Evolutionary conservation across 1,139 yeast species (phyloP).

Genomic region (Yamadazyma oceani): DNA sequence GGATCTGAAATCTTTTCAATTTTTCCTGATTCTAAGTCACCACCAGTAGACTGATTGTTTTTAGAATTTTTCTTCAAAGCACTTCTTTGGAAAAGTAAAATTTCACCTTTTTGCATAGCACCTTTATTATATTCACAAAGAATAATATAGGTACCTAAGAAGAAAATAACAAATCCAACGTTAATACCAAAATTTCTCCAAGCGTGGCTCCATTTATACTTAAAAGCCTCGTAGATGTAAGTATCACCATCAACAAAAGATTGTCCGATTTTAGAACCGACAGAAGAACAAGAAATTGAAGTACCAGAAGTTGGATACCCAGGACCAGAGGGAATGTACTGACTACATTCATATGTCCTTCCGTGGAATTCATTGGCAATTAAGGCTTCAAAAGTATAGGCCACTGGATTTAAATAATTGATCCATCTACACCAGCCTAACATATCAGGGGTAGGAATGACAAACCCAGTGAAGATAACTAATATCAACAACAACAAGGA

Average conservation of each 20-base stretch:
- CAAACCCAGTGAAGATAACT: conserved; percentile 59
- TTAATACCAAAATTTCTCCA: conserved; percentile 87
- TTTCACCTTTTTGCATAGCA: conserved; percentile 81
- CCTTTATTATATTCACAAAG: conserved; percentile 70
- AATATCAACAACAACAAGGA: conserved; percentile 53
- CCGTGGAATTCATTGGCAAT: conserved; percentile 57
- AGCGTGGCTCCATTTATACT: conserved; percentile 57
- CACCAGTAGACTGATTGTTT: neutral
- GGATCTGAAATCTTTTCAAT: conserved; percentile 8
- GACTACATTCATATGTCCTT: conserved; percentile 47
- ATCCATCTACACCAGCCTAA: conserved; percentile 68
- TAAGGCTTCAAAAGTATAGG: conserved; percentile 57
- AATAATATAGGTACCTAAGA: conserved; percentile 53
- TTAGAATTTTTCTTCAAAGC: conserved; percentile 21
- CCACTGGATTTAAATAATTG: conserved; percentile 55
- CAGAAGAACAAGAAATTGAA: conserved; percentile 52
- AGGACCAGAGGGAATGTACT: conserved; percentile 51
- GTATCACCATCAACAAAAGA: conserved; percentile 54
- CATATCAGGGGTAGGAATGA: conserved; percentile 56
- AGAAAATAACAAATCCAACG: conserved; percentile 54
- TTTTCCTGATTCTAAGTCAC: conserved; percentile 18
- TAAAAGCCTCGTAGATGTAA: conserved; percentile 49
- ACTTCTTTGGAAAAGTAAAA: conserved; percentile 58
- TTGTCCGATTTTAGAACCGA: conserved; percentile 64
- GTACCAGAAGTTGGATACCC: conserved; percentile 33